A percentile compares a stretch with the other conserved stretches of the same genome.
Conservation (phyloP, 2,329 filamentous ascomycete genomes). For the Phoma sp. region DNA sequence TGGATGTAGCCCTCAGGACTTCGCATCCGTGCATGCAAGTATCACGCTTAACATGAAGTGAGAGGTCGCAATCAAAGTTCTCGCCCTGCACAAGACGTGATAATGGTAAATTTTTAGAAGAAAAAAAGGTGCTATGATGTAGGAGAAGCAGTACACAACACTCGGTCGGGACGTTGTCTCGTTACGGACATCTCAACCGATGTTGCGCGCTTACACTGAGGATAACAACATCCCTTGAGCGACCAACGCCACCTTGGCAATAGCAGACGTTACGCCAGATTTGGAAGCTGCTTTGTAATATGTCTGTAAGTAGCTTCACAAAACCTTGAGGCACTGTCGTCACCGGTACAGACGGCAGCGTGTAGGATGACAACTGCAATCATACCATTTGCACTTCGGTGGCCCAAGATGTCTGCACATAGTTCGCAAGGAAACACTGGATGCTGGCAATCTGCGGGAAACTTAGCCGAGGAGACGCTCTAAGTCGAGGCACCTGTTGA, state of each 20-base stretch:
- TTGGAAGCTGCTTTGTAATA: neutral
- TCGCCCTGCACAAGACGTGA: too few relatives aligned
- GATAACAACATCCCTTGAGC: neutral
- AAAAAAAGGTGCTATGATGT: neutral
- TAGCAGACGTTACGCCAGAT: neutral
- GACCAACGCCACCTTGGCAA: neutral
- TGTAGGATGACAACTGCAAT: neutral
- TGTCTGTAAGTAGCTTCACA: too few relatives aligned
- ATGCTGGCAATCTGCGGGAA: too few relatives aligned
- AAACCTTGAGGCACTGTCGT: neutral
- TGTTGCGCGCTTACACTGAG: neutral
- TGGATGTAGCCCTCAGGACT: slow-evolving; percentile 24
- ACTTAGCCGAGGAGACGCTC: too few relatives aligned
- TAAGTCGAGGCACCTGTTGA: too few relatives aligned
- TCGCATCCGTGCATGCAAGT: neutral
- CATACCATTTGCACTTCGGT: neutral
- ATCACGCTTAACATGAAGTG: neutral
- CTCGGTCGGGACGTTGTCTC: neutral
- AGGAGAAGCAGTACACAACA: neutral
- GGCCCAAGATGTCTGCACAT: too few relatives aligned
- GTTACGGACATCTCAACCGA: neutral
- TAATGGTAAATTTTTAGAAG: neutral
- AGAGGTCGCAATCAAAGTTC: too few relatives aligned
- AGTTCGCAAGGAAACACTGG: too few relatives aligned
- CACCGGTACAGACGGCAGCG: neutral